Evolutionary conservation across 208 protist species (phyloP).

Genomic region (Phytomonas francai): DNA sequence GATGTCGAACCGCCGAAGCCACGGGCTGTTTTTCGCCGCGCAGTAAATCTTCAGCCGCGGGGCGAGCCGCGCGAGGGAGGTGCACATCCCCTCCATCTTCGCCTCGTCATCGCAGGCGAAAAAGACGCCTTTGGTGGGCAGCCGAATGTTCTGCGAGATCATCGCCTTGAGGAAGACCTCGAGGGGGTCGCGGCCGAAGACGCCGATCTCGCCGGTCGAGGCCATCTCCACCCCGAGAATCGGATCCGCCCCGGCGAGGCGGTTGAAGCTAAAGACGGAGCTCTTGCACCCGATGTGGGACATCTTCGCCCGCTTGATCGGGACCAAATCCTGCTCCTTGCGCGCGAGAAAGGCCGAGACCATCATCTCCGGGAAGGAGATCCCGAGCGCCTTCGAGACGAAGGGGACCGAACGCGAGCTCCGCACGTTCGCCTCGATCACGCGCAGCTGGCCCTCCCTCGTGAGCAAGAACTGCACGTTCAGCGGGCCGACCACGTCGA

Average conservation of each 20-base stretch:
- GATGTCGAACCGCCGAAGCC: slow-evolving; percentile 79
- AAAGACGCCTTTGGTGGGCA: slow-evolving; percentile 80
- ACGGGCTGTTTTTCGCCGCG: slow-evolving; percentile 63
- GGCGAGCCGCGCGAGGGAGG: slow-evolving; percentile 44
- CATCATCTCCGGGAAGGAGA: slow-evolving; percentile 92
- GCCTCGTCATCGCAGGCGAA: slow-evolving; percentile 65
- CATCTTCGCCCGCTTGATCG: slow-evolving; percentile 85
- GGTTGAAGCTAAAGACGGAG: slow-evolving; percentile 98
- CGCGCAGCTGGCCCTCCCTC: slow-evolving; percentile 88
- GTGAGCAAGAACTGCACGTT: slow-evolving; percentile 99
- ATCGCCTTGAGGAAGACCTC: slow-evolving; percentile 91
- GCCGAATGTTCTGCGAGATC: slow-evolving; percentile 71
- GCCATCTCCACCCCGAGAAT: slow-evolving; percentile 98
- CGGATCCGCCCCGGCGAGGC: slow-evolving; percentile 96
- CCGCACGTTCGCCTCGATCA: slow-evolving; percentile 98
- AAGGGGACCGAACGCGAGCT: slow-evolving; percentile 97
- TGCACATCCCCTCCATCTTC: slow-evolving; percentile 36
- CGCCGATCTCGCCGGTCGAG: slow-evolving; percentile 95
- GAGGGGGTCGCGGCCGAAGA: slow-evolving; percentile 86
- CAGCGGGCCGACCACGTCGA: slow-evolving; percentile 95
- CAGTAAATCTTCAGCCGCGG: slow-evolving; percentile 48
- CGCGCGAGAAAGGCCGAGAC: slow-evolving; percentile 73
- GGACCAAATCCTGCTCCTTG: slow-evolving; percentile 62
- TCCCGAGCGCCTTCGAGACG: slow-evolving; percentile 93
- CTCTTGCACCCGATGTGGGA: slow-evolving; percentile 94